phyloP scores from a whole-genome alignment of 176 grass and related monocot species.

The Alloteropsis semialata region DNA sequence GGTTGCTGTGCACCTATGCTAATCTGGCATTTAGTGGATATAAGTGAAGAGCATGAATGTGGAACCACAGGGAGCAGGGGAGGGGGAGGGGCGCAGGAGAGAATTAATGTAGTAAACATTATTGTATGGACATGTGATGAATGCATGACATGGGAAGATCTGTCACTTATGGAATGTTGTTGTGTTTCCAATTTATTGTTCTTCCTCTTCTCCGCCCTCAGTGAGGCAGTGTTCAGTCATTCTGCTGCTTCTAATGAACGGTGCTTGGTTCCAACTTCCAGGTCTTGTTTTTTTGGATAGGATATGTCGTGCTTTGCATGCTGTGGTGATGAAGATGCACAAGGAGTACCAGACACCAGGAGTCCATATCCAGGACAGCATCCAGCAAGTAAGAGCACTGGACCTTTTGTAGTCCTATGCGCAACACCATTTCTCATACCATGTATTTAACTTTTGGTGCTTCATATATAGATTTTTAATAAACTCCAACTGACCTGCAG shows the following conservation, averaged over 20 bases:
- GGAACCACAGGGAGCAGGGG: neutral
- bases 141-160: neutral
- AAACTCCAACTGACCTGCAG: conserved; percentile 27
- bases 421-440: neutral
- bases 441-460: conserved; percentile 4
- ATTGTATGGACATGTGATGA: neutral
- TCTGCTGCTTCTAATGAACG: conserved; percentile 18
- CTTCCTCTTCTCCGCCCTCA: neutral
- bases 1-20: neutral
- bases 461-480: conserved; percentile 5
- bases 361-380: conserved; percentile 39
- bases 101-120: neutral
- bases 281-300: conserved; percentile 20
- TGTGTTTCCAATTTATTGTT: neutral
- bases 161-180: neutral
- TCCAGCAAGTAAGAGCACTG: conserved; percentile 51
- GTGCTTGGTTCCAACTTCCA: conserved; percentile 11
- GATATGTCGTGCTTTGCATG: conserved; percentile 64
- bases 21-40: neutral
- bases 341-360: conserved; percentile 48
- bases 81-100: neutral
- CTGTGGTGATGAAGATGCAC: conserved; percentile 53
- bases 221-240: neutral
- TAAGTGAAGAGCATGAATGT: neutral
- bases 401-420: neutral